These are phyloP conservation scores for Trypanosoma caninum DNA, from an alignment of 208 protist species.

Conservation along the genomic window DNA sequence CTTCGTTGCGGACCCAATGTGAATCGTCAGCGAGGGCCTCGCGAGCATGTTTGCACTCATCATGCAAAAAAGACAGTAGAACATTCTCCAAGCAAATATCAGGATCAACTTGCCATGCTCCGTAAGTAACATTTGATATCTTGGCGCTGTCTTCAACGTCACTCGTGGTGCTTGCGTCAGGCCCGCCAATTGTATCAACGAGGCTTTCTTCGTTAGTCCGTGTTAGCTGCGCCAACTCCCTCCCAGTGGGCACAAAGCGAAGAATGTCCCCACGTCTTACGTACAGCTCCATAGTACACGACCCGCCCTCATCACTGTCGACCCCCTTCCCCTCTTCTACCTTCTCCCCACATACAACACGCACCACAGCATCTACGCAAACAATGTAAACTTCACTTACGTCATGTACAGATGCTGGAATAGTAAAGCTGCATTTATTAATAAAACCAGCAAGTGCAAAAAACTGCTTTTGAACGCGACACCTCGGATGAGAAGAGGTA, in stretches of 20 bases:
- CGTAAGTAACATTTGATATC: background rate
- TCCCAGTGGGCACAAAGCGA: constrained; percentile 23
- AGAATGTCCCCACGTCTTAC: constrained; percentile 49
- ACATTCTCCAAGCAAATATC: constrained; percentile 51
- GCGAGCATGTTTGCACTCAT: constrained; percentile 65
- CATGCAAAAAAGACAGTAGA: constrained; percentile 55
- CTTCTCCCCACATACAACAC: constrained; percentile 13
- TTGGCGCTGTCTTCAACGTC: background rate
- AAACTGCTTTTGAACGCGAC: constrained; percentile 22
- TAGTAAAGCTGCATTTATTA: constrained; percentile 9
- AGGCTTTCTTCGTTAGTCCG: background rate
- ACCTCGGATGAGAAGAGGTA: no score
- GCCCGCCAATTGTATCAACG: no score
- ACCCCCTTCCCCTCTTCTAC: background rate
- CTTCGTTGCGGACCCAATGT: constrained; percentile 41
- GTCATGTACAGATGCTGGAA: constrained; percentile 24
- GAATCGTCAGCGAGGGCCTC: constrained; percentile 48
- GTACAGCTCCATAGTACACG: constrained; percentile 1
- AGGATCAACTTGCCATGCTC: constrained; percentile 42
- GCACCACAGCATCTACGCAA: constrained; percentile 43
- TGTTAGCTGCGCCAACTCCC: background rate
- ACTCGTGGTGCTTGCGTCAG: background rate
- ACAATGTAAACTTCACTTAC: constrained; percentile 54
- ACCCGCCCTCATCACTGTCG: background rate
- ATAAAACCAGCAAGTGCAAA: constrained; percentile 57